These are phyloP conservation scores for Microstegium vimineum DNA, from an alignment of 176 grass and related monocot species.

Conservation along the genomic window DNA sequence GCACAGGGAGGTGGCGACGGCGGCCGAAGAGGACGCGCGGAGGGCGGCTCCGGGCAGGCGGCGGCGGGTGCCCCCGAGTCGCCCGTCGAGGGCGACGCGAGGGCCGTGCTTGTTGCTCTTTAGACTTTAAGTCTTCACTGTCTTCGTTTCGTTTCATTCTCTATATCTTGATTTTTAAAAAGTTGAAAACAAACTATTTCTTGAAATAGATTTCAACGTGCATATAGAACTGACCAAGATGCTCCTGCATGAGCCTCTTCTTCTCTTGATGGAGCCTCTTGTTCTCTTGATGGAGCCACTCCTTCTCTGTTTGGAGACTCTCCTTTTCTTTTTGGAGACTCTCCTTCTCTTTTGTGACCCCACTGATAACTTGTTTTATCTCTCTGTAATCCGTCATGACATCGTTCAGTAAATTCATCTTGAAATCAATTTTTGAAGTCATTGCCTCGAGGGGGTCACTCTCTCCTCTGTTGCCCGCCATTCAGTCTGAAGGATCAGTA, in stretches of 20 bases:
- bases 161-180: too few species aligned
- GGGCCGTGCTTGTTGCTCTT: too few species aligned
- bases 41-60: too few species aligned
- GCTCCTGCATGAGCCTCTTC: background rate
- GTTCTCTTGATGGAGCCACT: constrained; percentile 9
- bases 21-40: too few species aligned
- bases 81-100: too few species aligned
- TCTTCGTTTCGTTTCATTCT: too few species aligned
- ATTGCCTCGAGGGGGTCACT: background rate
- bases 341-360: background rate
- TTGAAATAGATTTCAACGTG: background rate
- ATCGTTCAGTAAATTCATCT: constrained; percentile 3
- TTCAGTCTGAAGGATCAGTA: background rate
- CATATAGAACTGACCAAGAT: background rate
- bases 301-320: too few species aligned
- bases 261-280: constrained; percentile 14
- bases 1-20: too few species aligned
- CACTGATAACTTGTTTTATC: background rate
- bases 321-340: background rate
- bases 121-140: too few species aligned
- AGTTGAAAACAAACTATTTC: background rate
- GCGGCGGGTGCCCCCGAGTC: too few species aligned
- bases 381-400: background rate
- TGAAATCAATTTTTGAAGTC: constrained; percentile 7
- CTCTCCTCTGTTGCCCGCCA: background rate